Conservation (phyloP, 192 early-diverging fungal species). For the Backusella macrospora region DNA sequence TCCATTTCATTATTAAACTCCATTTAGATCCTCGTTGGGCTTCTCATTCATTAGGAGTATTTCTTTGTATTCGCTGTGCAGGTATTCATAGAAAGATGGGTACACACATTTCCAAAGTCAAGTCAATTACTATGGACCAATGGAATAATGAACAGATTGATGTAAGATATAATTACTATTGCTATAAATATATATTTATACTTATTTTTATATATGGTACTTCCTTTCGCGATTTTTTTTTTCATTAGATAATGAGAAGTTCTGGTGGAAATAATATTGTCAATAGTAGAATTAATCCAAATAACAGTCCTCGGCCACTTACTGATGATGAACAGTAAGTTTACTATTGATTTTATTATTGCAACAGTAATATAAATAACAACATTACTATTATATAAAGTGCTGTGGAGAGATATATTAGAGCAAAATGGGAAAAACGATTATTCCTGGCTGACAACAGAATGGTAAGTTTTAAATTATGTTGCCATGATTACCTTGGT, state of each 20-base stretch:
- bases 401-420: constrained; percentile 88
- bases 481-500: constrained; percentile 3
- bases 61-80: constrained; percentile 93
- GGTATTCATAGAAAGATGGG: constrained; percentile 83
- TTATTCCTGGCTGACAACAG: constrained; percentile 23
- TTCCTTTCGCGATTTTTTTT: not conserved
- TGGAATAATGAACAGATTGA: constrained; percentile 91
- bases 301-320: constrained; percentile 62
- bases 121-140: constrained; percentile 87
- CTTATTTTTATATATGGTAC: not conserved
- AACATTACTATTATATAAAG: constrained; percentile 37
- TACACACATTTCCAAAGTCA: constrained; percentile 91
- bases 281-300: constrained; percentile 73
- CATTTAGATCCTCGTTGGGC: constrained; percentile 83
- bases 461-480: constrained; percentile 15
- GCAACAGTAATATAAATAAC: not conserved
- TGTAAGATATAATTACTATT: constrained; percentile 41
- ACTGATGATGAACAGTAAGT: constrained; percentile 59
- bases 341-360: not conserved
- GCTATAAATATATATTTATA: not conserved
- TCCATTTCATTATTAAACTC: not conserved
- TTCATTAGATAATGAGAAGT: constrained; percentile 15
- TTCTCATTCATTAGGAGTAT: constrained; percentile 90
- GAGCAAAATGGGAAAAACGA: constrained; percentile 91
- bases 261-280: constrained; percentile 68